phyloP scores from a whole-genome alignment of 2,329 filamentous ascomycete species.

The Botrytis deweyae region DNA sequence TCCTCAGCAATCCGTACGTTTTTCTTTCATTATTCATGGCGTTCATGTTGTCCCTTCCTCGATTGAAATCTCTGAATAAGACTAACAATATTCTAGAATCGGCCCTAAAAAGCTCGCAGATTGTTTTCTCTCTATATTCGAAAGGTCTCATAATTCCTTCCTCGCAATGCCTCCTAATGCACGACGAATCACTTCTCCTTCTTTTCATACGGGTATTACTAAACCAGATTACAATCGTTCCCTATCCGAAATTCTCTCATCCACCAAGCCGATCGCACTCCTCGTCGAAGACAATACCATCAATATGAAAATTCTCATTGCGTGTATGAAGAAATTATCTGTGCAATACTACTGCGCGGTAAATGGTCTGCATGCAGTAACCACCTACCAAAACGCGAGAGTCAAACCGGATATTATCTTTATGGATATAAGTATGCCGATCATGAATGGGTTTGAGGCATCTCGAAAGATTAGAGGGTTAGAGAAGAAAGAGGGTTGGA shows the following conservation, averaged over 20 bases:
- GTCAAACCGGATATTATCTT: conserved; percentile 42
- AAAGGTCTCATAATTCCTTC: not conserved
- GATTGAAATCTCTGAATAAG: not conserved
- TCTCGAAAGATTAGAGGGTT: conserved; percentile 19
- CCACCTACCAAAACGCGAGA: conserved; percentile 14
- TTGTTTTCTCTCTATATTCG: conserved; percentile 13
- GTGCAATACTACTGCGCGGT: conserved; percentile 36
- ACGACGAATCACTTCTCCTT: not conserved
- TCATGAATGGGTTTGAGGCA: conserved; percentile 47
- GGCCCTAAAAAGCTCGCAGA: conserved; percentile 12
- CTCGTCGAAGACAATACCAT: conserved; percentile 43
- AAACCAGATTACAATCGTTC: not conserved
- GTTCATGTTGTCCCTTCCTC: not conserved
- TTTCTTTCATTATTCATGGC: too few species aligned
- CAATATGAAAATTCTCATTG: conserved; percentile 38
- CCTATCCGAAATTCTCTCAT: not conserved
- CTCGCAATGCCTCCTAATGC: not conserved
- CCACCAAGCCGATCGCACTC: conserved; percentile 6
- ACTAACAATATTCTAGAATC: conserved; percentile 7
- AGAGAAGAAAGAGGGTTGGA: conserved; percentile 12
- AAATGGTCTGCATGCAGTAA: conserved; percentile 22
- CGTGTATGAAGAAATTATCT: conserved; percentile 24
- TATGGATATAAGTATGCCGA: conserved; percentile 56
- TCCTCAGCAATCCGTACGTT: conserved; percentile 18
- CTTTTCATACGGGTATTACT: not conserved